Percentiles rank a stretch among this genome's conserved stretches.
Evolutionary conservation across 2,329 filamentous ascomycete genomes (phyloP).

Genomic region (Colletotrichum abscissum): DNA sequence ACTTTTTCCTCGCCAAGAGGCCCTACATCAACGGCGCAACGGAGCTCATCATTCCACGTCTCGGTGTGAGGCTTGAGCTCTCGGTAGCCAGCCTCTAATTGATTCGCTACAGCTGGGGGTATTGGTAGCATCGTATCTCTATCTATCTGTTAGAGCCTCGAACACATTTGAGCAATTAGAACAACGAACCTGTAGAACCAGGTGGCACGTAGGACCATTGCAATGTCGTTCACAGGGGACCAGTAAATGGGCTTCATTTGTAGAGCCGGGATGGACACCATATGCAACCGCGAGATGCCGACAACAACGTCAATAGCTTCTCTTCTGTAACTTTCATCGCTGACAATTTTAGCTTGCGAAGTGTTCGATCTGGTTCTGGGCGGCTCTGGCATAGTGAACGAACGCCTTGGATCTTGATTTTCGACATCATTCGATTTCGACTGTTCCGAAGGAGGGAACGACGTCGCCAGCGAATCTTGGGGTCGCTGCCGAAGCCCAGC

Average conservation of each 20-base stretch:
- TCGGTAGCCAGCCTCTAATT: constrained; percentile 89
- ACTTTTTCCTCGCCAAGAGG: constrained; percentile 93
- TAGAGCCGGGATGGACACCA: constrained; percentile 84
- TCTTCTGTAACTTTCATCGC: constrained; percentile 17
- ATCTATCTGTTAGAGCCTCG: constrained; percentile 4
- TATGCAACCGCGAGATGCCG: constrained; percentile 88
- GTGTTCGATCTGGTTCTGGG: not conserved
- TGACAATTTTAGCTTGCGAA: not conserved
- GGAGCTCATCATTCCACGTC: constrained; percentile 92
- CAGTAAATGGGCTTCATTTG: constrained; percentile 98
- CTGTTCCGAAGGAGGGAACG: constrained; percentile 35
- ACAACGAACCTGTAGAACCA: constrained; percentile 86
- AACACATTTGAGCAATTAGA: not conserved
- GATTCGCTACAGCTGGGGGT: constrained; percentile 87
- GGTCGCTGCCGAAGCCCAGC: constrained; percentile 47
- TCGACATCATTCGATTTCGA: not conserved
- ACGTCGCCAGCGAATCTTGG: constrained; percentile 6
- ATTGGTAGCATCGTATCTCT: constrained; percentile 91
- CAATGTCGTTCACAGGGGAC: constrained; percentile 91
- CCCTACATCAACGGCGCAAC: constrained; percentile 90
- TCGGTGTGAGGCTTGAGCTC: constrained; percentile 90
- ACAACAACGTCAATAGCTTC: constrained; percentile 76
- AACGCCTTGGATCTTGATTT: not conserved
- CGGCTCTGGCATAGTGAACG: not conserved
- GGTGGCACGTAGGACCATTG: constrained; percentile 84